Evolutionary conservation across 1,284 basidiomycete species (phyloP), one percentile per base, ranked within the genome.

Genomic region (Microbotryum scabiosae): DNA sequence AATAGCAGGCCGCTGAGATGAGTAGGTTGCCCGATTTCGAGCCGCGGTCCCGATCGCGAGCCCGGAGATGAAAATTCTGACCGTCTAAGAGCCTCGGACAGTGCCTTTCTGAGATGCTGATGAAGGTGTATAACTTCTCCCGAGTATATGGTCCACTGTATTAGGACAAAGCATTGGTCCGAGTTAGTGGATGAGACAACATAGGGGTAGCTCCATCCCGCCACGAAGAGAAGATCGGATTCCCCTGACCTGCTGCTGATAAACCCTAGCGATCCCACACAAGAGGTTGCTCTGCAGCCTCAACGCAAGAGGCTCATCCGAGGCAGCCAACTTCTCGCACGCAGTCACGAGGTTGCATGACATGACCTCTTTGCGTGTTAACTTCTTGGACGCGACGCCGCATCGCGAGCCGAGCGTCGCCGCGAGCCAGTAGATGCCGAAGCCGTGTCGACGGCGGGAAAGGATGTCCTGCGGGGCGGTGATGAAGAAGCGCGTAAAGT

Each of bases 401-500:
- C 64, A 62, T 21, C 51, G 54, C 5, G 60, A 56, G 1, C 62
- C 61, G 26, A 71, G 26, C 4, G 68, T 69, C 8, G 68, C 68
- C 3, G 69, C 69, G 54, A 71, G 68, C 69, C 69, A 71, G 55
- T 62, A 65, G 48, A 68, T 54, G 7, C 64, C 68, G 45, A 71
- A 61, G 6, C 69, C 69, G 25, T 51, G 49, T 46, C 62, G 60
- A 52, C 61, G 61, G 36, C 53, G 57, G 9, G 64, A 60, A 41
- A 68, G 60, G 36, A 66, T 56, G 26, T 68, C 64, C 56, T 50
- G 10, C 30, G 30, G 30, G 10, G 30, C 30, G 30, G 46, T 61
- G 60, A 56, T 61, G 48, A 64, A 64, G 59, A 64, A 30, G 8
- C 36, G 36, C 14, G 36, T 41, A 2, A 41, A 30, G 16, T 41